Evolutionary conservation across 306 rosid species (phyloP), one percentile per base, ranked within the genome.

Genomic region (Dryas alaskensis): DNA sequence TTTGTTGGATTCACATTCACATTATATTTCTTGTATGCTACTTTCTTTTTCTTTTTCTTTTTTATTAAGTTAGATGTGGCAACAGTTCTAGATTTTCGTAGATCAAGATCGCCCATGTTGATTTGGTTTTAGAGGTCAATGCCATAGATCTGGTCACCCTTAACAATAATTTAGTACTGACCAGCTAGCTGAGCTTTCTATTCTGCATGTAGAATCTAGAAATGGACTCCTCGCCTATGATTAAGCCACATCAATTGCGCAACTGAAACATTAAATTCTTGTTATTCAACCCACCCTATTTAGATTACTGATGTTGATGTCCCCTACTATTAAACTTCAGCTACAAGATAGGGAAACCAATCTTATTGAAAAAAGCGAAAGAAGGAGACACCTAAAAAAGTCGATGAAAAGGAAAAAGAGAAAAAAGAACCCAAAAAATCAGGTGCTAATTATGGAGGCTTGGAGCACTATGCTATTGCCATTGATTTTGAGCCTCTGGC

Each of bases 1-100:
- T 2, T 39, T n/a, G 87, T 77, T 76, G 82, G 77, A 75, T 58
- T 61, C 85, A 52, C 86, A 53, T 4, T 11, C 2, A 31, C 2
- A 31, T 22, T 22, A 31, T 31, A 17, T 6, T 27, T 6, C 52
- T 43, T 22, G 22, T 22, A 22, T 22, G 22, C 22, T 22, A 0
- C 22, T 25, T 72, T 45, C 4, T 25, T 14, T 52, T 17, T 6
- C 17, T 31, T 46, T 12, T 22, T 44, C 42, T 50, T 63, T 0
- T 27, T 42, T 16, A 4, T 43, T 4, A 44, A 17, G 52, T 46
- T 22, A 19, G 42, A 22, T 65, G 17, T 50, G 37, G 39, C 8
- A 22, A 57, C 8, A 7, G 37, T 27, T 52, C 7, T 2, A 6
- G 12, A 10, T 13, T 51, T 51, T 12, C 6, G n/a, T 48, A 48